Base-by-base conservation (phyloP, 2,329 filamentous ascomycete genomes). In the Exophiala calicioides region DNA sequence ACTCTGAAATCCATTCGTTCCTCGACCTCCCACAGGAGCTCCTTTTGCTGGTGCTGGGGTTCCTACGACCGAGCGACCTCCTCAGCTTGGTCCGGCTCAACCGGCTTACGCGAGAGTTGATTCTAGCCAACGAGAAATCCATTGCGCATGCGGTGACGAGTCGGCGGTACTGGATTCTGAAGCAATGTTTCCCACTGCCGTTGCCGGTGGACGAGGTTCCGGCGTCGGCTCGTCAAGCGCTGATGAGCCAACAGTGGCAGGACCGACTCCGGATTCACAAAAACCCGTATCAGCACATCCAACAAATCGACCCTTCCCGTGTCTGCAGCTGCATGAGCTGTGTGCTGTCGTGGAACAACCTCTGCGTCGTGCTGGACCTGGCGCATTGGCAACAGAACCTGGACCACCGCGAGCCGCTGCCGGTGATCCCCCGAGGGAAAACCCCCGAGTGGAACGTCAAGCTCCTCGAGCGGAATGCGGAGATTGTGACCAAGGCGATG, bases 271-370 rank as follows among this genome's bases (percentile, higher is more conserved):
- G 50, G 18, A 54, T 59, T 27, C 57, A 59, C 47, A 49, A 51
- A 16, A 58, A 55, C 19, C 44, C 48, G 3, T 59, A 59, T 32
- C 55, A 59, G 26, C 57, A 59, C 29, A 55, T 59, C 39, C 38
- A 52, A 32, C 53, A 51, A 24, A 50, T 57, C 24, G 53, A 59
- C 20, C 53, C 57, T 3, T 37, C 27, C 8, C 6, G 8, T 26
- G 42, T 57, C 1, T 59, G 57, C 32, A 58, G 53, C 5, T 59
- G 57, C 34, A 56, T 58, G 52, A 56, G 47, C 27, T 59, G 57
- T 36, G 55, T 57, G 3, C 47, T 59, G 15, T 50, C 55, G 5
- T 59, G 57, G 57, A 59, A 59, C 48, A 59, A 59, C 29, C 45
- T 59, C 3, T 52, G 47, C 32, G 52, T 58, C 23, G 26, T 59